phyloP scores from a whole-genome alignment of 1,284 basidiomycete genomes.

The Albatrellus sp. region DNA sequence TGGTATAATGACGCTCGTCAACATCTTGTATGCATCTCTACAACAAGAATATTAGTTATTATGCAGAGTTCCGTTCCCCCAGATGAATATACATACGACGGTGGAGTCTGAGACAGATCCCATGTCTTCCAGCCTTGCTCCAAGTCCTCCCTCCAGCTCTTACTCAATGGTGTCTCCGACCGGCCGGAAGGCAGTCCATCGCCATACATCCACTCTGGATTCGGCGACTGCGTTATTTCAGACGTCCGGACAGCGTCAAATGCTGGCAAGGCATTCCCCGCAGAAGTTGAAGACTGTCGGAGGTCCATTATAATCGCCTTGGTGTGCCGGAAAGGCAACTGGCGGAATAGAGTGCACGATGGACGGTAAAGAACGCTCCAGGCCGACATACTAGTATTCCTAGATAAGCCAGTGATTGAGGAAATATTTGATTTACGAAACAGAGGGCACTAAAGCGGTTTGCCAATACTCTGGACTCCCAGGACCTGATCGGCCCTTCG shows the following conservation, averaged over 20 bases:
- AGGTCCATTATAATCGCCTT: too few relatives aligned
- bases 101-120: conserved; percentile 23
- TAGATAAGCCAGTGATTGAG: too few relatives aligned
- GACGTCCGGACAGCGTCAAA: conserved; percentile 25
- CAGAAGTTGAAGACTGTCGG: too few relatives aligned
- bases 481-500: too few relatives aligned
- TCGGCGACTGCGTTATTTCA: conserved; percentile 30
- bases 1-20: conserved; percentile 54
- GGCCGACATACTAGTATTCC: too few relatives aligned
- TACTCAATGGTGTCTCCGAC: conserved; percentile 18
- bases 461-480: too few relatives aligned
- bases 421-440: too few relatives aligned
- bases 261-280: too few relatives aligned
- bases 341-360: too few relatives aligned
- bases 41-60: conserved; percentile 7
- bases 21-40: conserved; percentile 37
- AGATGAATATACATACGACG: conserved; percentile 15
- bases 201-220: conserved; percentile 41
- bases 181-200: conserved; percentile 28
- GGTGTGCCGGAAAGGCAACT: too few relatives aligned
- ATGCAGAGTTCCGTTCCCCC: neutral
- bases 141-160: conserved; percentile 20
- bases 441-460: too few relatives aligned
- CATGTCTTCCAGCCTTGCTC: conserved; percentile 30
- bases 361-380: too few relatives aligned